Percentiles rank a stretch among this genome's conserved stretches.
phyloP scores from a whole-genome alignment of 441 rosid genomes.

The Populus hybrid region DNA sequence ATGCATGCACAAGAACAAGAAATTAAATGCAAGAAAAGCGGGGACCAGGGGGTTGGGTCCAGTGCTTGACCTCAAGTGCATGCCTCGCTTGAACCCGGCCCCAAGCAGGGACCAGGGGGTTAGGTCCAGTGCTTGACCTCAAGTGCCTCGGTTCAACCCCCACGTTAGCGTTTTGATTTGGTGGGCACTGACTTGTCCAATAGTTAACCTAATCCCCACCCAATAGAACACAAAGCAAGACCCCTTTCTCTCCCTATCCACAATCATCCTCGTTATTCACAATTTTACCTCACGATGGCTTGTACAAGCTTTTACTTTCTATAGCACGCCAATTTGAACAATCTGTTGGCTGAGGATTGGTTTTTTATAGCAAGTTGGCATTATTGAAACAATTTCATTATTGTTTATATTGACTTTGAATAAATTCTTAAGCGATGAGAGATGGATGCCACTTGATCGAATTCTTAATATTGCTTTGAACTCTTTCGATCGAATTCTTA shows the following conservation, averaged over 20 bases:
- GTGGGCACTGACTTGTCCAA: not conserved
- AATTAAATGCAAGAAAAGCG: not conserved
- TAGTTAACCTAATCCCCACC: not conserved
- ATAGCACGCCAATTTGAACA: not conserved
- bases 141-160: not conserved
- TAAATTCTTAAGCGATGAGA: not conserved
- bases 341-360: no score
- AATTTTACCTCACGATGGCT: no score
- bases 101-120: not conserved
- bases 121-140: not conserved
- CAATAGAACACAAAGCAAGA: not conserved
- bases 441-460: not conserved
- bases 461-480: no score
- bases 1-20: not conserved
- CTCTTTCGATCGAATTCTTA: not conserved
- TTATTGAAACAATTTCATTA: no score
- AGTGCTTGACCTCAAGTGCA: not conserved
- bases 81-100: not conserved
- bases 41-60: not conserved
- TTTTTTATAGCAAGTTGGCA: no score
- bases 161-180: not conserved
- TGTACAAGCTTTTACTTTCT: no score
- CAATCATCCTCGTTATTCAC: no score
- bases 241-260: no score
- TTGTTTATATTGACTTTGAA: not conserved